Percentiles rank a stretch among this genome's conserved stretches.
Conservation (phyloP, 305 asterid genomes). For the Solanum hybrid region DNA sequence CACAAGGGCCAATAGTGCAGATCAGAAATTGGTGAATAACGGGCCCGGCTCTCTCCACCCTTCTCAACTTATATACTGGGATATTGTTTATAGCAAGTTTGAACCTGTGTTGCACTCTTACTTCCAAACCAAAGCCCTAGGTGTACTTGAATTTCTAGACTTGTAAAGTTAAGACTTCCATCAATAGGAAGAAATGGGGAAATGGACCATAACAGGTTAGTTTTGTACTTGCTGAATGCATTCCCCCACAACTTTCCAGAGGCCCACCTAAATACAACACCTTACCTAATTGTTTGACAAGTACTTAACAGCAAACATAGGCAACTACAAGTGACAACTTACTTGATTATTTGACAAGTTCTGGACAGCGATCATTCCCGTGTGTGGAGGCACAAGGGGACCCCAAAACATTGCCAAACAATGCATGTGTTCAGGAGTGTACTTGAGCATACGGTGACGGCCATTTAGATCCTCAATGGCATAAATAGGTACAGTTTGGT, state of each 20-base stretch:
- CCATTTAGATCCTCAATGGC: conserved; percentile 95
- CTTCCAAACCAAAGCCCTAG: neutral
- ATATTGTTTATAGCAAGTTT: neutral
- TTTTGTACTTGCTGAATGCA: neutral
- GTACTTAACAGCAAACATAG: conserved; percentile 20
- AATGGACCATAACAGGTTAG: neutral
- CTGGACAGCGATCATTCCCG: conserved; percentile 92
- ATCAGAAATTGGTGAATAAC: neutral
- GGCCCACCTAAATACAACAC: neutral
- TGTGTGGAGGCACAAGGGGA: conserved; percentile 91
- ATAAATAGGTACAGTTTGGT: conserved; percentile 88
- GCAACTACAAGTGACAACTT: conserved; percentile 1
- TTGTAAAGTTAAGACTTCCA: neutral
- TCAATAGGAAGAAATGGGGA: neutral
- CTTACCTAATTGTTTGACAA: conserved; percentile 74
- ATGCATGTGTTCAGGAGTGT: conserved; percentile 99
- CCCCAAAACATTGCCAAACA: conserved; percentile 99
- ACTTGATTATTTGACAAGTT: conserved; percentile 90
- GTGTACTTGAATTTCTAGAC: neutral
- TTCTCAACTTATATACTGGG: neutral
- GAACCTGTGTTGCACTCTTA: neutral
- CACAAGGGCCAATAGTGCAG: neutral
- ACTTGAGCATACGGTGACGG: conserved; percentile 93
- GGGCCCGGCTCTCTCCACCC: neutral
- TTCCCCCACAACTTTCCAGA: neutral